phyloP scores from a whole-genome alignment of 495 filamentous ascomycete species.

The Aspergillus diversus region DNA sequence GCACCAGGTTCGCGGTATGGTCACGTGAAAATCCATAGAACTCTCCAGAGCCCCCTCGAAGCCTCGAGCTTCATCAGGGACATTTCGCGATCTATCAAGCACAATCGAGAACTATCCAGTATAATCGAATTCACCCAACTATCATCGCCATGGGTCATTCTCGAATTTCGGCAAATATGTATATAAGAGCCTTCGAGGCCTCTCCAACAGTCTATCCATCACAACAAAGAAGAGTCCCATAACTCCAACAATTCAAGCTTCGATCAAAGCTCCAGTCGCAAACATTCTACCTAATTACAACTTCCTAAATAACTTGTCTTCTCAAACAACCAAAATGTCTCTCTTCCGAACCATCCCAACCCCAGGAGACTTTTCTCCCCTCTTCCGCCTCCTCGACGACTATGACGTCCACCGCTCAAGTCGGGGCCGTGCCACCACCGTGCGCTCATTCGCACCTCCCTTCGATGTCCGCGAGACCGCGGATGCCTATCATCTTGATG shows the following conservation, averaged over 20 bases:
- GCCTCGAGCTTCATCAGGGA: constrained; percentile 6
- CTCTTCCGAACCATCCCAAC: constrained; percentile 42
- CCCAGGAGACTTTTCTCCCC: constrained; percentile 42
- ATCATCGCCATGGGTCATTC: constrained; percentile 10
- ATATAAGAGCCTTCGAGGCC: constrained; percentile 23
- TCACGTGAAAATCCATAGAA: constrained; percentile 37
- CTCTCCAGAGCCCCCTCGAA: constrained; percentile 23
- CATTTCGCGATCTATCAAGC: constrained; percentile 19
- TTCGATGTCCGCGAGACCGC: constrained; percentile 82
- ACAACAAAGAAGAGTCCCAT: constrained; percentile 11
- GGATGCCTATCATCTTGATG: constrained; percentile 78
- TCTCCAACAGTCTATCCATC: constrained; percentile 9
- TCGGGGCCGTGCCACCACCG: constrained; percentile 16
- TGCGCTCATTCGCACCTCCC: constrained; percentile 65
- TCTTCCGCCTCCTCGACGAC: constrained; percentile 54
- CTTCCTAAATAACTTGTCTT: background rate
- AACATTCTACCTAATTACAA: constrained; percentile 6
- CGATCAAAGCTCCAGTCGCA: constrained; percentile 2
- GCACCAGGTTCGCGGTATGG: background rate
- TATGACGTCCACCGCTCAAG: constrained; percentile 46
- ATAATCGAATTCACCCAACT: background rate
- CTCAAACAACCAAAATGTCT: constrained; percentile 35
- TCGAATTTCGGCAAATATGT: constrained; percentile 12
- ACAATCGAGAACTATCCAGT: background rate
- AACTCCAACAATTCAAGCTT: background rate